phyloP scores from a whole-genome alignment of 2,329 filamentous ascomycete species.

The Zymoseptoria crescenta region DNA sequence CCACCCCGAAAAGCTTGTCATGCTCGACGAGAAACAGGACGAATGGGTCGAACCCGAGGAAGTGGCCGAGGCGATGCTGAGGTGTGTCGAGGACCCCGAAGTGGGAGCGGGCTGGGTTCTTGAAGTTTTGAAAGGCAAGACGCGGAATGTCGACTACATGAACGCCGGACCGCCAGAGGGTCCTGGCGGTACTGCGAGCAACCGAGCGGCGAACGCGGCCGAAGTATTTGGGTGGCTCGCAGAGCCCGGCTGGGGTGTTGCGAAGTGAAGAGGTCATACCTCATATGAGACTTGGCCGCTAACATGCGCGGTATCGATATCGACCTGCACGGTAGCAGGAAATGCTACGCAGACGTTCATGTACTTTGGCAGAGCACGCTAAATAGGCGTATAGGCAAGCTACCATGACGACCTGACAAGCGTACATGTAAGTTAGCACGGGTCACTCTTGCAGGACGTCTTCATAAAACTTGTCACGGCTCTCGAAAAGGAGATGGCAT shows the following conservation, averaged over 20 bases:
- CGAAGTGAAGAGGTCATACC: conserved; percentile 16
- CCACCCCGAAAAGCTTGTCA: conserved; percentile 51
- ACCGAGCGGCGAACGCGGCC: conserved; percentile 33
- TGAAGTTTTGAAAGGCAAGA: conserved; percentile 47
- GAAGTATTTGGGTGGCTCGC: conserved; percentile 45
- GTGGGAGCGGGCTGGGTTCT: conserved; percentile 46
- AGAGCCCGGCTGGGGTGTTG: conserved; percentile 43
- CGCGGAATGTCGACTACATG: conserved; percentile 43
- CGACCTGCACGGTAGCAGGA: not conserved
- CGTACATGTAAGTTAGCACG: not conserved
- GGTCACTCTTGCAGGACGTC: not conserved
- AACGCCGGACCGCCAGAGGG: conserved; percentile 48
- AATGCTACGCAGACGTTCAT: not conserved
- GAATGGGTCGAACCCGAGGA: conserved; percentile 55
- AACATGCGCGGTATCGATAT: not conserved
- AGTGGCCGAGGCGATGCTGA: conserved; percentile 52
- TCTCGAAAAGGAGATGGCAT: not conserved
- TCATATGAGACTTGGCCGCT: not conserved
- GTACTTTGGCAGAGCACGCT: too few species aligned
- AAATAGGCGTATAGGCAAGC: too few species aligned
- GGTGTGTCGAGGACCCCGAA: conserved; percentile 44
- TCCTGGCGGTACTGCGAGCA: conserved; percentile 35
- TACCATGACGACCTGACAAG: too few species aligned
- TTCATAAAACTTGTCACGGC: not conserved
- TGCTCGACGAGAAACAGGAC: conserved; percentile 42